phyloP scores from a whole-genome alignment of 257 asterid genomes.

The Jaltomata sinuosa region DNA sequence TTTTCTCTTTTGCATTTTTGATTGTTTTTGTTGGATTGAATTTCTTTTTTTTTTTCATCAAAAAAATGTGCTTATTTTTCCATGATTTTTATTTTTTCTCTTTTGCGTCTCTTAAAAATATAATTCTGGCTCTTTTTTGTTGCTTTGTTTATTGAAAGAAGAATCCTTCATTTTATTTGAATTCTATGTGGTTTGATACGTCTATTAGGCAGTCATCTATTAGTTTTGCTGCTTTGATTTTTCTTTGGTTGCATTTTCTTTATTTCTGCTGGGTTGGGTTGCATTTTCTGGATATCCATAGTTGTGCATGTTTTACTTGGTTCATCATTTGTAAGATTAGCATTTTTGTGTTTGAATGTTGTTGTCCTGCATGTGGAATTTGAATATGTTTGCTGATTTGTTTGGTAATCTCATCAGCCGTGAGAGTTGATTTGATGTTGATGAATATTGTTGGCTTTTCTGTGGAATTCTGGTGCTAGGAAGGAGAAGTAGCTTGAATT shows the following conservation, averaged over 20 bases:
- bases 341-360: neutral
- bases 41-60: neutral
- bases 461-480: neutral
- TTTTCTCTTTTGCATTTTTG: too few species aligned
- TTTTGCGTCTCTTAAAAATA: neutral
- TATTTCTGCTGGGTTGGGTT: too few species aligned
- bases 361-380: neutral
- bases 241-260: too few species aligned
- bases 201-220: neutral
- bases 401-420: neutral
- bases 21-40: neutral
- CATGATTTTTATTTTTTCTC: neutral
- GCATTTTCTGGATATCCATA: too few species aligned
- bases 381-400: neutral
- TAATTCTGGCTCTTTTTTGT: too few species aligned
- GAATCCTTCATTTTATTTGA: neutral
- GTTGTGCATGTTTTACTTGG: neutral
- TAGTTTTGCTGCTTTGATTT: neutral
- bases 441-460: constrained; percentile 17
- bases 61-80: neutral
- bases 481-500: constrained; percentile 2
- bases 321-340: neutral
- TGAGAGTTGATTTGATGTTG: constrained; percentile 20
- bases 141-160: too few species aligned
- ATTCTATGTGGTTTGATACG: neutral